Evolutionary conservation across 257 asterid genomes (phyloP).

Genomic region (Lycium ferocissimum): DNA sequence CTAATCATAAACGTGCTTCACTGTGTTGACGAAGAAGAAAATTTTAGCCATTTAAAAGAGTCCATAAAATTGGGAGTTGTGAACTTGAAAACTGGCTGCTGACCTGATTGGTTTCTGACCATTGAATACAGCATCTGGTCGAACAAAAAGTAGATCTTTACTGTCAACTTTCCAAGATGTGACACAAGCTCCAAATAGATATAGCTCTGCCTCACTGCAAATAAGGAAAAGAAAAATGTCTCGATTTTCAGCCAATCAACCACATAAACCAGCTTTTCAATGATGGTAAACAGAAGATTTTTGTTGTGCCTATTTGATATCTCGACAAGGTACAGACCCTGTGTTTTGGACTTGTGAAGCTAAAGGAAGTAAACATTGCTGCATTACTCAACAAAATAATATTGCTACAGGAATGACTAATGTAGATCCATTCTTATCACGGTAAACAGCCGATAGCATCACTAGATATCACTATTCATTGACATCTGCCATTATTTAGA

Average conservation of each 20-base stretch:
- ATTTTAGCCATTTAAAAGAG: neutral
- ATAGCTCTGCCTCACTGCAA: slow-evolving; percentile 92
- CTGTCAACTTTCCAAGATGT: slow-evolving; percentile 94
- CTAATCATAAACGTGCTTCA: neutral
- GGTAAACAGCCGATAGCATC: neutral
- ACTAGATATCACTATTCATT: neutral
- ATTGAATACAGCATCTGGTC: slow-evolving; percentile 96
- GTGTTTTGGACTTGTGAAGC: slow-evolving; percentile 23
- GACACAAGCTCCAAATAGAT: slow-evolving; percentile 92
- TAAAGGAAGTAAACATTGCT: neutral
- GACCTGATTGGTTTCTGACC: slow-evolving; percentile 99
- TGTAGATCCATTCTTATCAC: neutral
- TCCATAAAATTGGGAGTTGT: neutral
- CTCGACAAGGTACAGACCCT: neutral
- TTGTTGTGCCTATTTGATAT: neutral
- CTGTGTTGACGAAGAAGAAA: neutral
- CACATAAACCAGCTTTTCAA: neutral
- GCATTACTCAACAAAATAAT: slow-evolving; percentile 1
- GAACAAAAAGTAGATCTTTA: slow-evolving; percentile 92
- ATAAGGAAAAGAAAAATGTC: slow-evolving; percentile 9
- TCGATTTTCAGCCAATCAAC: slow-evolving; percentile 12
- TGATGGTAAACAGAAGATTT: neutral
- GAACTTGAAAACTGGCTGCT: slow-evolving; percentile 19
- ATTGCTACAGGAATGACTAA: neutral
- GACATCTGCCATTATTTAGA: neutral